Percentiles rank a stretch among this genome's conserved stretches.
phyloP scores from a whole-genome alignment of 352 stramenopile genomes.

The Phytophthora parvispora region DNA sequence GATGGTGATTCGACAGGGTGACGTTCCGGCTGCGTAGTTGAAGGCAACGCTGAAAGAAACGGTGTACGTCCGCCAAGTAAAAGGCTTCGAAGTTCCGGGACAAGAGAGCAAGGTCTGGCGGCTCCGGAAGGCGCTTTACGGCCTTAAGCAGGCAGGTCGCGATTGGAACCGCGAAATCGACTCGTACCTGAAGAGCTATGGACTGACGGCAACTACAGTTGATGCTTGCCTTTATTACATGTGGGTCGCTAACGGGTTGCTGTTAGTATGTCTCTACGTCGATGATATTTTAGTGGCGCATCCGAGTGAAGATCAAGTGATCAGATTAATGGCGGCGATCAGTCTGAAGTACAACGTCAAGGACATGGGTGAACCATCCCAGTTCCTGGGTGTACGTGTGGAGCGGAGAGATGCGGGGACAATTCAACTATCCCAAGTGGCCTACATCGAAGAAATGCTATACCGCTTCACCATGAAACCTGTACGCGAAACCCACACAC shows the following conservation, averaged over 20 bases:
- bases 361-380: too few species aligned
- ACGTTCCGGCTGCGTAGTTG: constrained; percentile 2
- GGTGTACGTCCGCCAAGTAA: not conserved
- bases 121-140: constrained; percentile 4
- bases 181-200: not conserved
- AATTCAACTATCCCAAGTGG: too few species aligned
- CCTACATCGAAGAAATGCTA: not conserved
- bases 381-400: too few species aligned
- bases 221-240: not conserved
- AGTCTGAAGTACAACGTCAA: constrained; percentile 3
- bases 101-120: constrained; percentile 2
- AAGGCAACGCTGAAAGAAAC: constrained; percentile 4
- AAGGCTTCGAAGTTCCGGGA: not conserved
- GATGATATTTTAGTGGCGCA: constrained; percentile 6
- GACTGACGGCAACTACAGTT: not conserved
- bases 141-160: constrained; percentile 3
- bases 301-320: not conserved
- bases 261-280: constrained; percentile 4
- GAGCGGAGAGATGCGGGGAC: too few species aligned
- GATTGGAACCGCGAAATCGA: constrained; percentile 11
- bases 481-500: not conserved
- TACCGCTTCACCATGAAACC: not conserved
- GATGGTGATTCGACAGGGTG: not conserved
- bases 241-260: not conserved
- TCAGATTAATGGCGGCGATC: not conserved